These are phyloP conservation scores for Skeletonema tropicum DNA, from an alignment of 108 stramenopile species.

Conservation along the genomic window DNA sequence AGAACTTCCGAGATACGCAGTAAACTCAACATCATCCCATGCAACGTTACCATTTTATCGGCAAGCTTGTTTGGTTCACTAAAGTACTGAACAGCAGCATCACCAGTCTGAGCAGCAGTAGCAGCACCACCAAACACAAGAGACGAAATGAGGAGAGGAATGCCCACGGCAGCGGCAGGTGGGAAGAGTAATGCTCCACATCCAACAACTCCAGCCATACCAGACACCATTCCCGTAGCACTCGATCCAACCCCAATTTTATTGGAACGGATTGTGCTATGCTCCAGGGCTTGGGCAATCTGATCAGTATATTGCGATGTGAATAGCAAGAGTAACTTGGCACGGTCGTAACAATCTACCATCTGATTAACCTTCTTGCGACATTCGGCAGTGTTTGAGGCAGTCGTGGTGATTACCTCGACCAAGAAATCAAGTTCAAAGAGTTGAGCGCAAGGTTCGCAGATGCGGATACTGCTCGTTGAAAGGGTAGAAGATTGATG, in stretches of 20 bases:
- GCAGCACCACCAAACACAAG: conserved; percentile 75
- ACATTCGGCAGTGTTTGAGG: conserved; percentile 23
- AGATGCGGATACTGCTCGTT: conserved; percentile 56
- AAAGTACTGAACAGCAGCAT: conserved; percentile 60
- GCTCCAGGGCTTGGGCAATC: conserved; percentile 50
- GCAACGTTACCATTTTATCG: conserved; percentile 64
- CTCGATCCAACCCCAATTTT: conserved; percentile 57
- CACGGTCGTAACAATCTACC: conserved; percentile 78
- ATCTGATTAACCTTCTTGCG: conserved; percentile 51
- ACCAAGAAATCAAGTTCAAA: conserved; percentile 74
- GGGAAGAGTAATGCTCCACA: conserved; percentile 70
- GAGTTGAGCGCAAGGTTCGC: conserved; percentile 55
- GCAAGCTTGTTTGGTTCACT: conserved; percentile 72
- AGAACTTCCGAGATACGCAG: conserved; percentile 62
- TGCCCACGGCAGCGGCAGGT: conserved; percentile 56
- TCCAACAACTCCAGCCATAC: conserved; percentile 63
- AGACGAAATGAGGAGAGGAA: conserved; percentile 70
- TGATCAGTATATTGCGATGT: conserved; percentile 60
- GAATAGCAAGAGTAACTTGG: conserved; percentile 56
- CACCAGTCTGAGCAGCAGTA: conserved; percentile 60
- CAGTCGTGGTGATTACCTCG: conserved; percentile 49
- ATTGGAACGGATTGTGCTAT: conserved; percentile 52
- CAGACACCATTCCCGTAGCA: conserved; percentile 63
- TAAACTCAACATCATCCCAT: conserved; percentile 65
- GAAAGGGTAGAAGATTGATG: conserved; percentile 55